Percentiles rank a stretch among this genome's conserved stretches.
These are phyloP conservation scores for Coccinonectria pachysandricola DNA, from an alignment of 2,329 filamentous ascomycete genomes.

Conservation along the genomic window DNA sequence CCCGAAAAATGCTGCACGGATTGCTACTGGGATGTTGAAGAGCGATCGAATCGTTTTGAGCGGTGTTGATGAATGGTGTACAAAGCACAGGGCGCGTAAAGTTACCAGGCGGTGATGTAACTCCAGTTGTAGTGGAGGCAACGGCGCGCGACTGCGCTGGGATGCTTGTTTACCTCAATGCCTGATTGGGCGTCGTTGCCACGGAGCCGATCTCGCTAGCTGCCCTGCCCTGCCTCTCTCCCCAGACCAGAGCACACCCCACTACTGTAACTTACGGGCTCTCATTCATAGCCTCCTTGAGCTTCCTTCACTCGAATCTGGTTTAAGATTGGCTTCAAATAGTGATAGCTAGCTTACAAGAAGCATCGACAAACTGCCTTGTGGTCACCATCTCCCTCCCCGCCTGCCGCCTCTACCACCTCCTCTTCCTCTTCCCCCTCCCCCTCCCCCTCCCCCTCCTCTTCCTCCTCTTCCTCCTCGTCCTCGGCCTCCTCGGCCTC, in stretches of 20 bases:
- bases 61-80: conserved; percentile 4
- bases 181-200: no score
- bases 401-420: conserved; percentile 7
- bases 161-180: not conserved
- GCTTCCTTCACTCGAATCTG: not conserved
- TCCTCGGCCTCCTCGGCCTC: conserved; percentile 28
- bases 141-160: not conserved
- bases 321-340: not conserved
- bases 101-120: no score
- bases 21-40: no score
- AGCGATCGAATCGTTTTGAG: no score
- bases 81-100: conserved; percentile 2
- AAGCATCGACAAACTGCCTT: no score
- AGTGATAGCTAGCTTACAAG: not conserved
- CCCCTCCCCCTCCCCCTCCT: conserved; percentile 15
- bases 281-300: no score
- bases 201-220: no score
- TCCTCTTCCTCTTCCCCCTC: conserved; percentile 16
- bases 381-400: no score
- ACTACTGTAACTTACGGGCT: no score
- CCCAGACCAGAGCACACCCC: no score
- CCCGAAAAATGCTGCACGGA: conserved; percentile 5
- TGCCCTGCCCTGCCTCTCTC: no score
- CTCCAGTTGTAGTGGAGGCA: no score
- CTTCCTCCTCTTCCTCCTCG: conserved; percentile 27